Evolutionary conservation across 306 rosid species (phyloP), one percentile per base, ranked within the genome.

Genomic region (Echinosophora koreensis): DNA sequence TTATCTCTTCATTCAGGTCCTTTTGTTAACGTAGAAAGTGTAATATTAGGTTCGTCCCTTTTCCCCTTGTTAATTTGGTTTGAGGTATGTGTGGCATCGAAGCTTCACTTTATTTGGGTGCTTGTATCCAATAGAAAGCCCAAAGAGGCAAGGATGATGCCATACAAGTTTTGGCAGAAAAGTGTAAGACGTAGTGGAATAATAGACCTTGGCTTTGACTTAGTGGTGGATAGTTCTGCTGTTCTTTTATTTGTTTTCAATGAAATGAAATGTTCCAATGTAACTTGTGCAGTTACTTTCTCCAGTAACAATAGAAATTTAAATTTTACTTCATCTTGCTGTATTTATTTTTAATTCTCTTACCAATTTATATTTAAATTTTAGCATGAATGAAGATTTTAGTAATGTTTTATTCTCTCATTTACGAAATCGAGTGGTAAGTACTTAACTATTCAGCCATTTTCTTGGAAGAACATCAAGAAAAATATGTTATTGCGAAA

Each of bases 71-170:
- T 55, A 16, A 3, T 15, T 10, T 66, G 46, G 54, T 77, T 51
- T 58, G 17, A 16, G 17, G 57, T 38, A 71, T 58, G 78, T 69
- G 66, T 80, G 82, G 84, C 85, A 80, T 80, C 68, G 80, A 18
- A 57, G 86, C 84, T 73, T 83, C 81, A 61, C 58, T 38, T 57
- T 17, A 11, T 69, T 38, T 81, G 72, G 73, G 78, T 78, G 66
- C 38, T 54, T 86, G 61, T 60, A 44, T 69, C 49, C 54, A 50
- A 68, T 61, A 49, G 66, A 44, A 67, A 35, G 56, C 84, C 86
- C 85, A 47, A 57, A 60, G 81, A 82, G 76, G 85, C 80, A 38
- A 77, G 87, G 84, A 79, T 77, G 76, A 71, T 63, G 85, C 88
- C 87, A 65, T 39, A 1, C 63, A 61, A 80, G 69, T 83, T 71